A percentile compares a stretch with the other conserved stretches of the same genome.
phyloP scores from a whole-genome alignment of 305 asterid species.

The Petunia hybrid region DNA sequence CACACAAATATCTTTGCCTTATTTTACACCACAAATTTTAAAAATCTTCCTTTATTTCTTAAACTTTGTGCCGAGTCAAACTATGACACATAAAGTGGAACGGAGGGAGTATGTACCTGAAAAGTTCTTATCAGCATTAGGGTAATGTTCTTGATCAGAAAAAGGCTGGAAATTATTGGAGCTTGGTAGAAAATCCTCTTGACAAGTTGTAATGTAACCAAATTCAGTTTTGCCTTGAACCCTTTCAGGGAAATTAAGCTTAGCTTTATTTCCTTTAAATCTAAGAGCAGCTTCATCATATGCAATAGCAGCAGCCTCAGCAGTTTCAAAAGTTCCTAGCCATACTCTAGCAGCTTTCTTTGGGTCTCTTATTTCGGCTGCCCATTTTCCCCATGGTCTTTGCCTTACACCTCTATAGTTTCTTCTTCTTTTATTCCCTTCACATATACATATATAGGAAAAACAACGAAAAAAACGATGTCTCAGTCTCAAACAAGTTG shows the following conservation, averaged over 20 bases:
- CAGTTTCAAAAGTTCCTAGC: slow-evolving; percentile 87
- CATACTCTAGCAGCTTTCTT: slow-evolving; percentile 86
- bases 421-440: slow-evolving; percentile 59
- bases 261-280: slow-evolving; percentile 88
- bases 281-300: slow-evolving; percentile 84
- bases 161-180: not conserved
- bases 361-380: slow-evolving; percentile 89
- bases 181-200: not conserved
- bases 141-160: slow-evolving; percentile 34
- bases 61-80: too few relatives aligned
- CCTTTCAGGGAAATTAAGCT: slow-evolving; percentile 86
- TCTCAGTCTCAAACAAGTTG: too few relatives aligned
- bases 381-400: slow-evolving; percentile 95
- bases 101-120: too few relatives aligned
- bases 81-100: too few relatives aligned
- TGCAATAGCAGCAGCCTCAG: slow-evolving; percentile 84
- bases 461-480: not conserved
- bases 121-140: slow-evolving; percentile 3
- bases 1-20: too few relatives aligned
- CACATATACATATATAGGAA: not conserved
- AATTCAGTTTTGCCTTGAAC: slow-evolving; percentile 57
- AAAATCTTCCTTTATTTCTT: too few relatives aligned
- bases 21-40: too few relatives aligned
- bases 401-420: slow-evolving; percentile 87
- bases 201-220: slow-evolving; percentile 41